phyloP scores from a whole-genome alignment of 345 rosid species.

The Lumnitzera littorea region DNA sequence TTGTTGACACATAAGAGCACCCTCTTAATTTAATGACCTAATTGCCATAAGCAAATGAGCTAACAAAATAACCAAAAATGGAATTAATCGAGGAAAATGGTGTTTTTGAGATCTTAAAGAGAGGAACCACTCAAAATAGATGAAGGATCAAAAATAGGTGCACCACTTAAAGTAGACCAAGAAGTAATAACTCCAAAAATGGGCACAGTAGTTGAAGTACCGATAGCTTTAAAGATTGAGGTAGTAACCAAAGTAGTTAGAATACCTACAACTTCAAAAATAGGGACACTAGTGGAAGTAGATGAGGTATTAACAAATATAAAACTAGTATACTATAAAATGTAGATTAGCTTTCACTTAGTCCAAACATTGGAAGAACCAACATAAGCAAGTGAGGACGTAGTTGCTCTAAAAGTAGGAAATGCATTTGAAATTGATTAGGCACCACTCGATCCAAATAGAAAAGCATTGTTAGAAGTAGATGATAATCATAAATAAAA shows the following conservation, averaged over 20 bases:
- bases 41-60: neutral
- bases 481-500: slow-evolving; percentile 9
- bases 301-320: neutral
- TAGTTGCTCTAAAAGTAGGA: neutral
- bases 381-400: neutral
- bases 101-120: slow-evolving; percentile 3
- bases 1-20: neutral
- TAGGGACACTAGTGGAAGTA: neutral
- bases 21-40: neutral
- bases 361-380: too few relatives aligned
- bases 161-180: slow-evolving; percentile 3
- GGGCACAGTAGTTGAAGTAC: slow-evolving; percentile 4
- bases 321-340: slow-evolving; percentile 1
- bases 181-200: slow-evolving; percentile 3
- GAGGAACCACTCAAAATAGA: neutral
- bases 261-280: slow-evolving; percentile 1
- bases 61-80: neutral
- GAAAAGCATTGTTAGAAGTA: slow-evolving; percentile 14
- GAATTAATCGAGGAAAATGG: slow-evolving; percentile 4
- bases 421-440: neutral
- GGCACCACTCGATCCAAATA: slow-evolving; percentile 42
- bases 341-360: neutral
- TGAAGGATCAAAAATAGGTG: slow-evolving; percentile 7
- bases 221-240: slow-evolving; percentile 1
- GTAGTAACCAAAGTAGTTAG: neutral